Conservation (phyloP, 2,329 filamentous ascomycete species). For the Alternaria infectoria region DNA sequence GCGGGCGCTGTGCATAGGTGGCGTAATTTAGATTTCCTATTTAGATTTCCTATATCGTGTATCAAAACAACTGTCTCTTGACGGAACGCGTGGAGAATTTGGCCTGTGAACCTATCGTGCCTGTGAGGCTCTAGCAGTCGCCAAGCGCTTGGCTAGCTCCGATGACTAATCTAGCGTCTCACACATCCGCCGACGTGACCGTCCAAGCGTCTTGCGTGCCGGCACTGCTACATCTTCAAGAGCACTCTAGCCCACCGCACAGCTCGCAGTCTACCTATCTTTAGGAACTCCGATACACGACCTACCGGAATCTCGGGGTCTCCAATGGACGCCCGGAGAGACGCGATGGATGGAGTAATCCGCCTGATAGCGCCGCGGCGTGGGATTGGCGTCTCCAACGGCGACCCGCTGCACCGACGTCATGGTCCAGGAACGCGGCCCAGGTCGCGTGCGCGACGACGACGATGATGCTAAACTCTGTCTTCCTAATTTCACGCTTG, state of each 20-base stretch:
- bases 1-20: neutral
- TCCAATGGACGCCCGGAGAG: neutral
- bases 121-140: neutral
- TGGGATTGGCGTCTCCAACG: conserved; percentile 9
- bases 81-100: neutral
- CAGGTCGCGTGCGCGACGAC: conserved; percentile 9
- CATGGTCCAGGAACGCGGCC: conserved; percentile 14
- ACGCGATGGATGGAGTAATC: neutral
- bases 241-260: neutral
- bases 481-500: neutral
- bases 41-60: neutral
- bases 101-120: neutral
- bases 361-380: conserved; percentile 7
- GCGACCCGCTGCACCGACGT: conserved; percentile 10
- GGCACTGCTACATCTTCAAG: neutral
- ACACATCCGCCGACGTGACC: neutral
- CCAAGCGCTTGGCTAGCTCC: neutral
- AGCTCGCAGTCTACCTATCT: neutral
- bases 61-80: neutral
- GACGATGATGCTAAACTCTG: conserved; percentile 1
- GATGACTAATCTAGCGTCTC: neutral
- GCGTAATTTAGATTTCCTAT: neutral
- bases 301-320: neutral
- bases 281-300: neutral
- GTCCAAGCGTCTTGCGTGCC: neutral